These are phyloP conservation scores for Colletotrichum abscissum DNA, from an alignment of 2,329 filamentous ascomycete species.

Conservation along the genomic window DNA sequence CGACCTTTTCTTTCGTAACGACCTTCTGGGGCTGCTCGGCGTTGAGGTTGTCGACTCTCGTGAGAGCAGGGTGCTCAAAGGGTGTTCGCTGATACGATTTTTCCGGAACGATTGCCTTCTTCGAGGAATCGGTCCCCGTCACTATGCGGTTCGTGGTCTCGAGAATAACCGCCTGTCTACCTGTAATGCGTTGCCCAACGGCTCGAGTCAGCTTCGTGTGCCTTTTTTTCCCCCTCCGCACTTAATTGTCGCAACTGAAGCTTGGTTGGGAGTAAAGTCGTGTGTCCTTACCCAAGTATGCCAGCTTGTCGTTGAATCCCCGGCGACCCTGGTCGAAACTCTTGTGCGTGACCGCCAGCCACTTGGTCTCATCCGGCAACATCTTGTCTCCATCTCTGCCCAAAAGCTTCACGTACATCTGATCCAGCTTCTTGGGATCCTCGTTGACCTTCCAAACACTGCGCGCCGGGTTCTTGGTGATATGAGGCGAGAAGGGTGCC, in stretches of 20 bases:
- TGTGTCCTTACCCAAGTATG: slow-evolving; percentile 80
- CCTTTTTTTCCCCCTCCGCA: too few relatives aligned
- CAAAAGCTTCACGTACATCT: slow-evolving; percentile 81
- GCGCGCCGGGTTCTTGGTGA: slow-evolving; percentile 62
- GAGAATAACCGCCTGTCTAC: slow-evolving; percentile 42
- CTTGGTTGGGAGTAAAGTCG: neutral
- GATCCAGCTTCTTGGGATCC: slow-evolving; percentile 78
- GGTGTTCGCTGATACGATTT: slow-evolving; percentile 67
- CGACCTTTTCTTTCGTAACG: slow-evolving; percentile 73
- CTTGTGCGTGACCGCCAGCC: slow-evolving; percentile 97
- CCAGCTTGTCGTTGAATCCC: slow-evolving; percentile 93
- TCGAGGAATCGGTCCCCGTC: slow-evolving; percentile 53
- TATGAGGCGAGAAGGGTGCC: slow-evolving; percentile 73
- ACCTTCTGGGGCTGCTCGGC: slow-evolving; percentile 68
- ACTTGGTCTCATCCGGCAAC: slow-evolving; percentile 92
- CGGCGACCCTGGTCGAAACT: slow-evolving; percentile 95
- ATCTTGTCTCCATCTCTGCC: slow-evolving; percentile 78
- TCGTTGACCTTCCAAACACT: slow-evolving; percentile 78
- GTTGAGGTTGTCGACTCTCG: slow-evolving; percentile 79
- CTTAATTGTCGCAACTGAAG: slow-evolving; percentile 3
- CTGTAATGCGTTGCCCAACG: slow-evolving; percentile 35
- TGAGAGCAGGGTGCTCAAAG: slow-evolving; percentile 77
- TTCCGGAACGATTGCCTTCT: slow-evolving; percentile 50
- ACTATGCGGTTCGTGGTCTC: slow-evolving; percentile 63
- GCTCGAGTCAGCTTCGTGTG: slow-evolving; percentile 15